Conservation (phyloP, 2,329 filamentous ascomycete species). For the Ophiosphaerella narmari region DNA sequence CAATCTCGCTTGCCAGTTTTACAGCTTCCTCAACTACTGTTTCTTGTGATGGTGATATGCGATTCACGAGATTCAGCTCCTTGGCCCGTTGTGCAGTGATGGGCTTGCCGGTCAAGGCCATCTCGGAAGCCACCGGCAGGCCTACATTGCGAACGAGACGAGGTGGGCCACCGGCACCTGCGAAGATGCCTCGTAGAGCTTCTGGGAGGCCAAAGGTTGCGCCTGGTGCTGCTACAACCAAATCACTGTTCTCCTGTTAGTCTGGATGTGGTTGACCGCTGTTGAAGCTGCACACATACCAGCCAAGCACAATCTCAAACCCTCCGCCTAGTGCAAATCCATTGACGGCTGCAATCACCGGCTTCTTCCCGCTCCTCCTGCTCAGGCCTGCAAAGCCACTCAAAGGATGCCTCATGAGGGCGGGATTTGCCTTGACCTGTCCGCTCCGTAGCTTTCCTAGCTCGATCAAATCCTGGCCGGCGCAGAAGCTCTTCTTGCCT, state of each 20-base stretch:
- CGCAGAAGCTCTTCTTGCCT: constrained; percentile 60
- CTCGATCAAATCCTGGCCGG: constrained; percentile 60
- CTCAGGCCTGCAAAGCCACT: constrained; percentile 62
- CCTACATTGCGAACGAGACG: constrained; percentile 56
- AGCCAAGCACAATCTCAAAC: constrained; percentile 61
- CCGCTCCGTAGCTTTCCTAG: constrained; percentile 38
- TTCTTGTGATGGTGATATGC: constrained; percentile 43
- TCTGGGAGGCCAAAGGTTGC: constrained; percentile 61
- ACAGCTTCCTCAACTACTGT: constrained; percentile 43
- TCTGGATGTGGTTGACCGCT: background rate
- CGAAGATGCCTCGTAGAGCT: constrained; percentile 59
- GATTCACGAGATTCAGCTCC: constrained; percentile 49
- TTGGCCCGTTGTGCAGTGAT: constrained; percentile 53
- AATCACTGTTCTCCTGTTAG: constrained; percentile 46
- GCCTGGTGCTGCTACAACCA: constrained; percentile 58
- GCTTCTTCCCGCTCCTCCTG: constrained; percentile 62
- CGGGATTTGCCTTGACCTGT: constrained; percentile 28
- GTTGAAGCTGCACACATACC: constrained; percentile 43
- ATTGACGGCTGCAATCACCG: constrained; percentile 64
- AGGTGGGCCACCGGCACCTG: constrained; percentile 58
- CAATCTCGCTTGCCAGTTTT: constrained; percentile 43
- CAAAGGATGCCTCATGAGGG: constrained; percentile 47
- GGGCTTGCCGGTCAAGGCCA: constrained; percentile 55
- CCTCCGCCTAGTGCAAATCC: constrained; percentile 62
- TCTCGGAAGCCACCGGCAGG: constrained; percentile 55